Base-by-base conservation (phyloP, 2,329 filamentous ascomycete species). In the Aspergillus costaricaensis region DNA sequence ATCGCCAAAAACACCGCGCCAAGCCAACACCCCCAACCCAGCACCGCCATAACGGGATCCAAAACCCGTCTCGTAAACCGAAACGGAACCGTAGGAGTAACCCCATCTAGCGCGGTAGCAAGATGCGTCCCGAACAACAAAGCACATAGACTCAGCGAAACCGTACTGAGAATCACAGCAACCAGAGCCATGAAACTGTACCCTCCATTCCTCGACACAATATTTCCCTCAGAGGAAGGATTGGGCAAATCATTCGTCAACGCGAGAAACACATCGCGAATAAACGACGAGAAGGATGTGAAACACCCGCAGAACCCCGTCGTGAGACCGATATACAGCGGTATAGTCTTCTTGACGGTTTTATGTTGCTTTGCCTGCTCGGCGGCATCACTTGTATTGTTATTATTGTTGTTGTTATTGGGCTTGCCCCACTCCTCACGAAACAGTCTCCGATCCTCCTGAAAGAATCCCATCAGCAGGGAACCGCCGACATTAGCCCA, bases 401-500 rank as follows among this genome's bases (percentile, higher is more conserved):
- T 15, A 2, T 43, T 21, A n/a, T 69, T 75, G 9, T 76, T 72
- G 47, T 32, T 51, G 32, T 8, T 15, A 6, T 36, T 23, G 30
- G 50, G 14, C 15, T 51, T 21, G 3, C 85, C 86, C 85, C 85
- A 88, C 77, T 90, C 88, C 60, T 86, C 77, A 30, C 84, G 85
- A 73, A 96, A 96, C 6, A 96, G 78, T 68, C 84, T 87, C 63
- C 86, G 82, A 70, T 96, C 91, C 76, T 96, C 91, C 9, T 85
- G 79, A 2, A 97, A 82, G 71, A 96, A 96, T 2, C 95, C 94
- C 86, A 98, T 90, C 60, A 96, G 67, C 0, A 96, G 72, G 58
- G 90, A 90, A 1, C 94, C 94, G 1, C 82, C 86, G 50, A 96
- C 88, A 70, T 98, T 97, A 62, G 92, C 88, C 94, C 94, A 98